A percentile compares a stretch with the other conserved stretches of the same genome.
Evolutionary conservation across 805 yeast species (phyloP).

Genomic region (Ogataea trehaloabstinens): DNA sequence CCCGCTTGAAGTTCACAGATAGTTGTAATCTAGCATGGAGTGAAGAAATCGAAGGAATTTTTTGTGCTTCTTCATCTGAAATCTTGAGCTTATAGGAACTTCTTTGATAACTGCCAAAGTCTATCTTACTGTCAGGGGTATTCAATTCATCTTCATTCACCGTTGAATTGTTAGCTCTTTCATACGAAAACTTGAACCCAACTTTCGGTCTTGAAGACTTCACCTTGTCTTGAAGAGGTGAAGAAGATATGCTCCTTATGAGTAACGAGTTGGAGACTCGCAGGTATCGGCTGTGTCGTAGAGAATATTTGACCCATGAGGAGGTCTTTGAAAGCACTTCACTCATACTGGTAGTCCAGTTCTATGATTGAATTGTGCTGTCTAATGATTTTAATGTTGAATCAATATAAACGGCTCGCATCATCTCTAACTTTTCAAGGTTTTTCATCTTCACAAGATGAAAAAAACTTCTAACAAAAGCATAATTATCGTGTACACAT

Average conservation of each 20-base stretch:
- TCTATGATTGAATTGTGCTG: too few relatives aligned
- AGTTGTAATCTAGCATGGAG: constrained; percentile 74
- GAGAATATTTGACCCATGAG: background rate
- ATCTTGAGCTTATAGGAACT: constrained; percentile 28
- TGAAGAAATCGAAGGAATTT: constrained; percentile 73
- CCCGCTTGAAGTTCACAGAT: constrained; percentile 52
- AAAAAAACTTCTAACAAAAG: too few relatives aligned
- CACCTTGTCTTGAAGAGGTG: constrained; percentile 11
- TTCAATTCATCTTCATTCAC: constrained; percentile 14
- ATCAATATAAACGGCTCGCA: too few relatives aligned
- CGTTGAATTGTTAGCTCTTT: constrained; percentile 24
- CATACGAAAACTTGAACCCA: constrained; percentile 27
- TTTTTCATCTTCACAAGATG: too few relatives aligned
- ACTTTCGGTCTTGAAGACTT: constrained; percentile 10
- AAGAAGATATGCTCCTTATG: constrained; percentile 10
- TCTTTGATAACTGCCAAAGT: constrained; percentile 34
- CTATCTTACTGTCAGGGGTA: constrained; percentile 22
- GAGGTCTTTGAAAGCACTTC: too few relatives aligned
- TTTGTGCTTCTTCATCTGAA: constrained; percentile 49
- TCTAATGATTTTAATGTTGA: too few relatives aligned
- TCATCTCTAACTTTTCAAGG: too few relatives aligned
- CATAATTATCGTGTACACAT: too few relatives aligned
- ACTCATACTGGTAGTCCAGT: too few relatives aligned
- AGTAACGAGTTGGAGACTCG: background rate
- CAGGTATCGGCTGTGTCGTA: background rate